Evolutionary conservation across 331 rosid genomes (phyloP).

Genomic region (Prunus yedoensis): DNA sequence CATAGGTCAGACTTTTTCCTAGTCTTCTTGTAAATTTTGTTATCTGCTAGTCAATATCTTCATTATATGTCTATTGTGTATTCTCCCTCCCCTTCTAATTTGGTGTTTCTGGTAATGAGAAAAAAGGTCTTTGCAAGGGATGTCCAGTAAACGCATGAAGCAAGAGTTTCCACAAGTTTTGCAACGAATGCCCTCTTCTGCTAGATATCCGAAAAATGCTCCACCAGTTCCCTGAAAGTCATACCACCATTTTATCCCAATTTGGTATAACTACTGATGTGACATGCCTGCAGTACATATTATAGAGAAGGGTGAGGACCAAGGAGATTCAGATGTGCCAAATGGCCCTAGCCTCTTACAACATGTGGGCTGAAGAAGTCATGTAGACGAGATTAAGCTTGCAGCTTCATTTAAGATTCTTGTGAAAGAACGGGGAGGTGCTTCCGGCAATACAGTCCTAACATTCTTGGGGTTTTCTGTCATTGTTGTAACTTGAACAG

Average conservation of each 20-base stretch:
- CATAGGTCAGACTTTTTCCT: background rate
- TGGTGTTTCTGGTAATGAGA: conserved; percentile 9
- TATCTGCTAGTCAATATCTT: background rate
- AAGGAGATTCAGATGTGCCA: conserved; percentile 32
- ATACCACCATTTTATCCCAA: conserved; percentile 21
- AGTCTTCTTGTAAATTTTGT: background rate
- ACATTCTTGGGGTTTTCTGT: conserved; percentile 32
- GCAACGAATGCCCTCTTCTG: conserved; percentile 70
- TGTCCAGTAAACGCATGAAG: conserved; percentile 76
- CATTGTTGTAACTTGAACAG: conserved; percentile 30
- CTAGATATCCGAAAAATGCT: conserved; percentile 79
- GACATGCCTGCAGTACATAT: conserved; percentile 43
- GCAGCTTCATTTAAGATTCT: conserved; percentile 29
- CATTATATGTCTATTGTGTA: background rate
- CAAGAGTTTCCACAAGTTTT: conserved; percentile 69
- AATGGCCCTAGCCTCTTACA: conserved; percentile 21
- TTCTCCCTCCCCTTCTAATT: conserved; percentile 6
- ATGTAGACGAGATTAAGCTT: conserved; percentile 8
- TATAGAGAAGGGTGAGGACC: conserved; percentile 25
- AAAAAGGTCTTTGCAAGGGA: conserved; percentile 61
- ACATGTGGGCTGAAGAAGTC: conserved; percentile 29
- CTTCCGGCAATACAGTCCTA: conserved; percentile 24
- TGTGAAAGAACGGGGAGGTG: conserved; percentile 24
- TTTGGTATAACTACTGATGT: conserved; percentile 41
- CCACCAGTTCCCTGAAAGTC: conserved; percentile 75